Conservation (phyloP, 352 stramenopile genomes). For the Globisporangium orthogonon region DNA sequence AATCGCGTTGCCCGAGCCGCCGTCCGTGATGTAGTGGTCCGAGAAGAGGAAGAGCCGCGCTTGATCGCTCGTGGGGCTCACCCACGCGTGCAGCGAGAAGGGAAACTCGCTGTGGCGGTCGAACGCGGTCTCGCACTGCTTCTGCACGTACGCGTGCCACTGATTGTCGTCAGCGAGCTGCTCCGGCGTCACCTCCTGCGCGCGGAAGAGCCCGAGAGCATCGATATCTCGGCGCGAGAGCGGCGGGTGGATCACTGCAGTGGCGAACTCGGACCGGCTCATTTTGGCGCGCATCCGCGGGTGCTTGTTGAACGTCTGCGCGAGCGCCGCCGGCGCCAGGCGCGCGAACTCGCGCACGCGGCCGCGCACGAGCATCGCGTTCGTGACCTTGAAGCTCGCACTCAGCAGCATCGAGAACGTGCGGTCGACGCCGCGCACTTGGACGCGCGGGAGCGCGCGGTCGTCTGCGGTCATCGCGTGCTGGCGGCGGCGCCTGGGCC, state of each 20-base stretch:
- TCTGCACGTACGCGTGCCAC: conserved; percentile 2
- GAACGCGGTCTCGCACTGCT: conserved; percentile 1
- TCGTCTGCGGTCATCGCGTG: not conserved
- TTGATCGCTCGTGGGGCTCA: conserved; percentile 3
- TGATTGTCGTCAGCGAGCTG: not conserved
- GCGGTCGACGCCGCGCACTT: not conserved
- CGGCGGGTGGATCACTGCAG: conserved; percentile 25
- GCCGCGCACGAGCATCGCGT: not conserved
- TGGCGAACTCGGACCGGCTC: conserved; percentile 14
- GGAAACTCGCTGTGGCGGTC: conserved; percentile 9
- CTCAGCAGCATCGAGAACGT: not conserved
- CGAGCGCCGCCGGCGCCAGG: not conserved
- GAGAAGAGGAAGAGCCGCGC: conserved; percentile 43
- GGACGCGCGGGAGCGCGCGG: not conserved
- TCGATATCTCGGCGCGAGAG: conserved; percentile 23
- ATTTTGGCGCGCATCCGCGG: conserved; percentile 2
- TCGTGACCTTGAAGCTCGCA: not conserved
- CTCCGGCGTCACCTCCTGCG: conserved; percentile 21
- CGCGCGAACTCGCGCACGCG: not conserved
- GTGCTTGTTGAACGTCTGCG: conserved; percentile 4
- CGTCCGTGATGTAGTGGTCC: conserved; percentile 39
- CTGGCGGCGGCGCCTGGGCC: no score
- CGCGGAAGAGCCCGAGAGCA: conserved; percentile 13
- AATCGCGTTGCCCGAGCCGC: conserved; percentile 25
- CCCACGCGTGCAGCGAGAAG: conserved; percentile 18